These are phyloP conservation scores for Alnus glutinosa DNA, from an alignment of 306 rosid species.

Conservation along the genomic window DNA sequence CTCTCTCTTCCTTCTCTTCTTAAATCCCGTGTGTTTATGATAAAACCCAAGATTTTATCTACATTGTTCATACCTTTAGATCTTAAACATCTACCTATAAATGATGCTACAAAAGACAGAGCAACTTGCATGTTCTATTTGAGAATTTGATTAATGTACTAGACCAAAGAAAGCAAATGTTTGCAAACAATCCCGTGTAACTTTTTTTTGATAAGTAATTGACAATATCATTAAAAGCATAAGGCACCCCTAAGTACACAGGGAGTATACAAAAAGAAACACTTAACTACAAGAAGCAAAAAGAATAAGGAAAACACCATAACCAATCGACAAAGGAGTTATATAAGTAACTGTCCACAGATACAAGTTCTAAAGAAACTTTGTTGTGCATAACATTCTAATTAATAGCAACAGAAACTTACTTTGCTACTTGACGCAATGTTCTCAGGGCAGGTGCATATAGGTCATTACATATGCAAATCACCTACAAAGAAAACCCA, in stretches of 20 bases:
- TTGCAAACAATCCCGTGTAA: not conserved
- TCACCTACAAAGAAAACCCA: constrained; percentile 57
- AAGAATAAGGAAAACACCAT: too few relatives aligned
- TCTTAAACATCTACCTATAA: not conserved
- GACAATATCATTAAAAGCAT: too few relatives aligned
- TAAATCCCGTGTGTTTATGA: not conserved
- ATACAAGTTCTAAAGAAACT: too few relatives aligned
- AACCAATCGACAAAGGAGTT: too few relatives aligned
- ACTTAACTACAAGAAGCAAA: too few relatives aligned
- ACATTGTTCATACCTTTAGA: not conserved
- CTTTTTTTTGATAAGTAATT: too few relatives aligned
- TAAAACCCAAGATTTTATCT: not conserved
- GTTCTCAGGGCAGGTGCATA: constrained; percentile 94
- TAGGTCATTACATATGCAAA: constrained; percentile 96
- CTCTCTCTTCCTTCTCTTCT: not conserved
- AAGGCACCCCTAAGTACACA: too few relatives aligned
- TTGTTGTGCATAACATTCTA: constrained; percentile 3
- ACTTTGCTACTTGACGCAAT: constrained; percentile 88
- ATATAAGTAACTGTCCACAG: too few relatives aligned
- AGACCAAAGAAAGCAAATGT: not conserved
- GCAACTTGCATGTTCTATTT: not conserved
- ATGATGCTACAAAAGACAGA: not conserved
- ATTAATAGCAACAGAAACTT: constrained; percentile 45
- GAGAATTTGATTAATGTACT: not conserved
- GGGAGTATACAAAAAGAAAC: too few relatives aligned